Base-by-base conservation (phyloP, 2,329 filamentous ascomycete genomes). In the Diplodia seriata region DNA sequence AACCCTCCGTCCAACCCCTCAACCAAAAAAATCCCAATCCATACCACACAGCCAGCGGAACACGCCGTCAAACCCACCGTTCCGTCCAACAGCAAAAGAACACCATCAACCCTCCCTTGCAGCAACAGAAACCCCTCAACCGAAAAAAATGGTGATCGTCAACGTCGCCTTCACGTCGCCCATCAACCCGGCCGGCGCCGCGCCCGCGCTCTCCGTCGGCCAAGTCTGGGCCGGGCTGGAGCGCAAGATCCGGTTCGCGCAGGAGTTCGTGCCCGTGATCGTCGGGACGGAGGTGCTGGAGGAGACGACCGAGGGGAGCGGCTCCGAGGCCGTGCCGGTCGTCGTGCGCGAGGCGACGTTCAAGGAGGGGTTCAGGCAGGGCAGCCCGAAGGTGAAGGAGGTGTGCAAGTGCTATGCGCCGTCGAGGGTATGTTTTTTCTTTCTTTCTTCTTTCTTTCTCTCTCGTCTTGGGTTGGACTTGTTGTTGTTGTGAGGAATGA, bases 231-330 rank as follows among this genome's bases (percentile, higher is more conserved):
- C 75, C 5, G 82, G 81, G 15, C 77, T 85, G 14, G 78, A 82
- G 68, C 76, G 78, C 69, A 84, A 84, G 72, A 80, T 83, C 70
- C 79, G 80, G 4, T 75, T 77, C 68, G 80, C 81, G 6, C 75
- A 83, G 51, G 80, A 82, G 66, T 85, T 84, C 69, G 80, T 84
- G 0, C 77, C 80, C 0, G 76, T 80, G 2, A 84, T 84, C 68
- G 71, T 72, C 12, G 72, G 68, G n/a, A 82, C 79, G 70, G 73
- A 77, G 31, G 80, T 84, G 0, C 54, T 83, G 0, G 70, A 74
- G 18, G 82, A 83, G 40, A 74, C 77, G 20, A 72, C 73, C 9
- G 77, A 76, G 54, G 72, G 64, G 15, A 5, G 20, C 29, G 62
- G 50, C 11, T 2, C 7, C 26, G 40, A 61, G 15, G 18, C 26